phyloP scores from a whole-genome alignment of 768 basidiomycete genomes.

The Pulveroboletus sp. region DNA sequence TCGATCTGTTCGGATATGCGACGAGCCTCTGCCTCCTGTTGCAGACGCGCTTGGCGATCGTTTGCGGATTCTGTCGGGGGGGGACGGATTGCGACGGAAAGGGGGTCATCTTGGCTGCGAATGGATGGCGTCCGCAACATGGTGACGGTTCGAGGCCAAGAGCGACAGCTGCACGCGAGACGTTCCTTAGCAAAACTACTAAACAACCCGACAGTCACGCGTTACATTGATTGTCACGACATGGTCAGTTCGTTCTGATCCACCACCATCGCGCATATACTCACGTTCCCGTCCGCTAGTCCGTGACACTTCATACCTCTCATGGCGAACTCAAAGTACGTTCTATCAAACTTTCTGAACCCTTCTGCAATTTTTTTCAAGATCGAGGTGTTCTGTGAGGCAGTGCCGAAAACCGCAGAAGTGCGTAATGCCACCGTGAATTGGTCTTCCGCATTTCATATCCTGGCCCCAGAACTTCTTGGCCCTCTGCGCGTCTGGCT shows the following conservation, averaged over 20 bases:
- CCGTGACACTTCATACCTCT: slow-evolving; percentile 92
- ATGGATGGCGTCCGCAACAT: slow-evolving; percentile 66
- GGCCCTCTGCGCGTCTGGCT: slow-evolving; percentile 85
- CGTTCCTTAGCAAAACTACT: not conserved
- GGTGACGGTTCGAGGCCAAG: slow-evolving; percentile 34
- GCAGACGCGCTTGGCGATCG: slow-evolving; percentile 57
- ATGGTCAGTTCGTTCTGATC: slow-evolving; percentile 27
- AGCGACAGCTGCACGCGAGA: slow-evolving; percentile 5
- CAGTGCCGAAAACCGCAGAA: slow-evolving; percentile 92
- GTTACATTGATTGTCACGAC: slow-evolving; percentile 25
- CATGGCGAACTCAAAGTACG: slow-evolving; percentile 90
- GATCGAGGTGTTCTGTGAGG: slow-evolving; percentile 97
- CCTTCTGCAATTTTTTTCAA: slow-evolving; percentile 28
- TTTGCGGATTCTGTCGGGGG: slow-evolving; percentile 59
- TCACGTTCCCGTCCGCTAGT: slow-evolving; percentile 41
- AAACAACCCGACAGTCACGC: slow-evolving; percentile 12
- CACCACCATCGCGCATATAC: slow-evolving; percentile 21
- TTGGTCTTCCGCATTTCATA: not conserved
- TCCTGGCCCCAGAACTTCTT: slow-evolving; percentile 74
- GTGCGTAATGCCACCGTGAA: slow-evolving; percentile 35
- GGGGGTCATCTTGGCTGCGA: slow-evolving; percentile 73
- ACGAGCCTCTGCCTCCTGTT: slow-evolving; percentile 68
- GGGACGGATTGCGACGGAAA: slow-evolving; percentile 62
- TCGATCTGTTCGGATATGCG: slow-evolving; percentile 78
- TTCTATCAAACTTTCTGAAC: not conserved